phyloP scores from a whole-genome alignment of 1,284 basidiomycete genomes.

The Anthracocystis setariae region DNA sequence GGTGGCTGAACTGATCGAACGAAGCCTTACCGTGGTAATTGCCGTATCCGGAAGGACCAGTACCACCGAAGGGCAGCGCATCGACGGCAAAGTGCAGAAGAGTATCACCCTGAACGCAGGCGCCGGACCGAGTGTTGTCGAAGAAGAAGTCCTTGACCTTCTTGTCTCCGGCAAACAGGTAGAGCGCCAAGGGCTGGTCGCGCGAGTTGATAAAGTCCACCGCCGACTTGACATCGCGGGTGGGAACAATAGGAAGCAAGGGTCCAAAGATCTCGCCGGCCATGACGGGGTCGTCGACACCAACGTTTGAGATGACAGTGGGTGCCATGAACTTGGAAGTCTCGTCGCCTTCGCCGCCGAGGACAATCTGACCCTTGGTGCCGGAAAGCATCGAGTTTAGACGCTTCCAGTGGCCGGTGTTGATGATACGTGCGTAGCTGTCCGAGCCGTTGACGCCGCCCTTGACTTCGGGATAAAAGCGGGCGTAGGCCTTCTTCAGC shows the following conservation, averaged over 20 bases:
- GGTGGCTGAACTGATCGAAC: conserved; percentile 72
- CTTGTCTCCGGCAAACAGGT: conserved; percentile 77
- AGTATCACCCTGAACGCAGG: conserved; percentile 50
- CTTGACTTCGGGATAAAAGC: conserved; percentile 66
- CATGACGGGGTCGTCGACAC: conserved; percentile 72
- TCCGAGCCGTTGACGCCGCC: conserved; percentile 70
- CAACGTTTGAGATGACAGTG: conserved; percentile 75
- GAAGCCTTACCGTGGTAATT: conserved; percentile 70
- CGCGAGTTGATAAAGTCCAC: conserved; percentile 68
- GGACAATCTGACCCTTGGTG: conserved; percentile 77
- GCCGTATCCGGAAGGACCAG: conserved; percentile 70
- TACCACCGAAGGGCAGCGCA: conserved; percentile 72
- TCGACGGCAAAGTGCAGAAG: conserved; percentile 71
- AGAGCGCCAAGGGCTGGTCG: conserved; percentile 80
- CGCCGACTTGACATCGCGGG: conserved; percentile 69
- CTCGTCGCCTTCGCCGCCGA: conserved; percentile 77
- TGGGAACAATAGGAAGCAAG: conserved; percentile 79
- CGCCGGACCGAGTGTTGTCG: conserved; percentile 59
- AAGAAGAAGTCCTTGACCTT: conserved; percentile 74
- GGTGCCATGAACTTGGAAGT: conserved; percentile 75
- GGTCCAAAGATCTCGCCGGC: conserved; percentile 82
- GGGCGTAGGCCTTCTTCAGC: conserved; percentile 72
- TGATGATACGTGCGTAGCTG: conserved; percentile 72
- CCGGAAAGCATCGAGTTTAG: conserved; percentile 75
- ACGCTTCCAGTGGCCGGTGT: conserved; percentile 73